Conservation (phyloP, 805 yeast genomes). For the Saccharomycopsis microspora region DNA sequence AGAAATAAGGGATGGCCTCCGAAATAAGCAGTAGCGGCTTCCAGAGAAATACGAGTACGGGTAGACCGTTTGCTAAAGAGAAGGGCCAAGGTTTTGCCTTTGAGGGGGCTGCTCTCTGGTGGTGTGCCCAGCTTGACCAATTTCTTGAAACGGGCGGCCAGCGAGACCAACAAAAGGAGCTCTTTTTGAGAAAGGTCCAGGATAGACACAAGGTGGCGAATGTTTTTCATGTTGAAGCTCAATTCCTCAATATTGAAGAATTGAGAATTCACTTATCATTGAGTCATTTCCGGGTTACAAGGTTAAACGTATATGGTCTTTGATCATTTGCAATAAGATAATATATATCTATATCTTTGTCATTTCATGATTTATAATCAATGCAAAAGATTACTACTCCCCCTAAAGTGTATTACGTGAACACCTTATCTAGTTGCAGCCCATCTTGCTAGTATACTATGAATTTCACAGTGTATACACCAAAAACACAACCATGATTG, state of each 20-base stretch:
- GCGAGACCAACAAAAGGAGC: slow-evolving; percentile 54
- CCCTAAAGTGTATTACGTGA: too few species aligned
- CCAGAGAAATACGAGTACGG: slow-evolving; percentile 86
- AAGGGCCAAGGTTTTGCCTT: slow-evolving; percentile 76
- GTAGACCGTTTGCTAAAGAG: slow-evolving; percentile 89
- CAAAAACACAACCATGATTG: too few species aligned
- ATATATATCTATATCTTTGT: not conserved
- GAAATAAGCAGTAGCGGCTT: slow-evolving; percentile 86
- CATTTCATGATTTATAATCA: too few species aligned
- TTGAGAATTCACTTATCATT: too few species aligned
- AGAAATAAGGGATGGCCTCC: slow-evolving; percentile 96
- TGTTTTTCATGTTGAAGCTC: slow-evolving; percentile 5
- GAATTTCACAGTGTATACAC: too few species aligned
- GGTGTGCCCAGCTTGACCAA: slow-evolving; percentile 33
- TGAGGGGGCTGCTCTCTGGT: slow-evolving; percentile 31
- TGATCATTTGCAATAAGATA: not conserved
- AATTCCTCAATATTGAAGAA: too few species aligned
- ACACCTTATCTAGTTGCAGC: too few species aligned
- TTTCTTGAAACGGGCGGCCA: slow-evolving; percentile 60
- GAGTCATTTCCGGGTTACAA: too few species aligned
- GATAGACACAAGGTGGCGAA: slow-evolving; percentile 74
- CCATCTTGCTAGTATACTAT: too few species aligned
- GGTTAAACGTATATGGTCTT: too few species aligned
- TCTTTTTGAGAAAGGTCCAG: slow-evolving; percentile 68
- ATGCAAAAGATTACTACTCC: too few species aligned